Conservation (phyloP, 2,329 filamentous ascomycete genomes). For the Aspergillus oerlinghausenensis region DNA sequence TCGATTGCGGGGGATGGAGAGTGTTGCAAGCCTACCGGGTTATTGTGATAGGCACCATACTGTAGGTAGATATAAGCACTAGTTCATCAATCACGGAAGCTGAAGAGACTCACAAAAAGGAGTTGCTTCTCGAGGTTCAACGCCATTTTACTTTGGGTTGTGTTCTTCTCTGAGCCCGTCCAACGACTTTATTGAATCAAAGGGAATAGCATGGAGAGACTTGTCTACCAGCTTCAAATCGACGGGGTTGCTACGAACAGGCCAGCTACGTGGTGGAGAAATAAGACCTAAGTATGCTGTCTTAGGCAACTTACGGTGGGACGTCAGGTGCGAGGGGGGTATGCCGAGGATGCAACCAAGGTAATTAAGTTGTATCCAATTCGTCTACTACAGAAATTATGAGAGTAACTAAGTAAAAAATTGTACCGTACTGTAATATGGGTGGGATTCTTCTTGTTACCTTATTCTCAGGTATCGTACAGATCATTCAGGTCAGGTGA, state of each 20-base stretch:
- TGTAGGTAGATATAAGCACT: slow-evolving; percentile 29
- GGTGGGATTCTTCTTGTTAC: not conserved
- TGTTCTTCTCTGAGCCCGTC: not conserved
- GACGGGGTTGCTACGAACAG: slow-evolving; percentile 7
- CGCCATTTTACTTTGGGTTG: slow-evolving; percentile 28
- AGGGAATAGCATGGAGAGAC: not conserved
- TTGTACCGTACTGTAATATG: slow-evolving; percentile 1
- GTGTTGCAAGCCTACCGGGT: slow-evolving; percentile 46
- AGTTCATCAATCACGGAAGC: slow-evolving; percentile 14
- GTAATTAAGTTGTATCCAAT: not conserved
- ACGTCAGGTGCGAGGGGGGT: slow-evolving; percentile 5
- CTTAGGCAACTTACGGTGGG: slow-evolving; percentile 1
- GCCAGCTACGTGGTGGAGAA: slow-evolving; percentile 13
- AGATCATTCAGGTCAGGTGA: slow-evolving; percentile 12
- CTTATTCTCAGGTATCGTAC: not conserved
- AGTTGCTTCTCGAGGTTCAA: slow-evolving; percentile 64
- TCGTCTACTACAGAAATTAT: not conserved
- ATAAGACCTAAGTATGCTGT: slow-evolving; percentile 2
- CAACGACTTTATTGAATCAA: not conserved
- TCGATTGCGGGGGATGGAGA: slow-evolving; percentile 7
- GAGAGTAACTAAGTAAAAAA: not conserved
- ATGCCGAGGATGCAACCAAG: slow-evolving; percentile 1
- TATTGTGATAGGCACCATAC: slow-evolving; percentile 65
- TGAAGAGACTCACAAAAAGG: slow-evolving; percentile 53
- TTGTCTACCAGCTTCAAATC: not conserved